These are phyloP conservation scores for Nicotiana tomentosiformis DNA, from an alignment of 257 asterid genomes.

Conservation along the genomic window DNA sequence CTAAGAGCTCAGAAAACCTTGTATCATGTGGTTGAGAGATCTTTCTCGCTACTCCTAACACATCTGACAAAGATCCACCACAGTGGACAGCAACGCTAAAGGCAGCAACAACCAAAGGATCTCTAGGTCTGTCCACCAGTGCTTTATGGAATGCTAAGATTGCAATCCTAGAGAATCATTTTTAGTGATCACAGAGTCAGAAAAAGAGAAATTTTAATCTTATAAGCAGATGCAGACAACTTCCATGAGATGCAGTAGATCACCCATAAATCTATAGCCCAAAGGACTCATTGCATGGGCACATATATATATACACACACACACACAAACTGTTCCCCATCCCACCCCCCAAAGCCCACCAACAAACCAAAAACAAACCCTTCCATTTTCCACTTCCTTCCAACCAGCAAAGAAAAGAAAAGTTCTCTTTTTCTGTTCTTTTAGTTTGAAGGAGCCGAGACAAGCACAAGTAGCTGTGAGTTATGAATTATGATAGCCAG, in stretches of 20 bases:
- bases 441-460: neutral
- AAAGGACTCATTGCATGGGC: neutral
- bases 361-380: neutral
- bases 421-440: neutral
- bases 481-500: neutral
- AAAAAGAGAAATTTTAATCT: neutral
- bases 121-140: slow-evolving; percentile 21
- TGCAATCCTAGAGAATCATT: slow-evolving; percentile 18
- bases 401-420: neutral
- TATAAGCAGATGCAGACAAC: neutral
- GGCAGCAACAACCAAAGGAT: slow-evolving; percentile 33
- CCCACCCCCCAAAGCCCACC: neutral
- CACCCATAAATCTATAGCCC: neutral
- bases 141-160: slow-evolving; percentile 34
- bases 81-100: slow-evolving; percentile 21
- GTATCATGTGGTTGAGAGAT: slow-evolving; percentile 21
- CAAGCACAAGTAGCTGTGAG: neutral
- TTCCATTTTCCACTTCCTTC: neutral
- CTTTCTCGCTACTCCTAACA: slow-evolving; percentile 16
- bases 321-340: too few species aligned
- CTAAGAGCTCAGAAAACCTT: slow-evolving; percentile 15
- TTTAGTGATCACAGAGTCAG: neutral
- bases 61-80: slow-evolving; percentile 22
- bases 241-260: neutral
- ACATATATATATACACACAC: neutral